These are phyloP conservation scores for Myriosclerotinia duriaeana DNA, from an alignment of 2,329 filamentous ascomycete species.

Conservation along the genomic window DNA sequence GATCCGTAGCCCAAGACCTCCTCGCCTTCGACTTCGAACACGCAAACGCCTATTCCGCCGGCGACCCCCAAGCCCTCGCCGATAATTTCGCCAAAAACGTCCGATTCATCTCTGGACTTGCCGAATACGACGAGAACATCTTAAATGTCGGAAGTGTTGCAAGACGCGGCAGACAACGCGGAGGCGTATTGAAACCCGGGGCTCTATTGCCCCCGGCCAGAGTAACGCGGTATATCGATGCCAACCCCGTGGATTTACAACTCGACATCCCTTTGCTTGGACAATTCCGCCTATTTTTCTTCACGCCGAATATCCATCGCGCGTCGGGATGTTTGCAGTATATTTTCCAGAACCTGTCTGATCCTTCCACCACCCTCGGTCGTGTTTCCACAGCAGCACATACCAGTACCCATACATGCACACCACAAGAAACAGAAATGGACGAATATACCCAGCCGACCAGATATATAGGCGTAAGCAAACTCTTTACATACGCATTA, in stretches of 20 bases:
- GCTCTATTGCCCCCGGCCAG: slow-evolving; percentile 59
- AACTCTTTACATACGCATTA: slow-evolving; percentile 67
- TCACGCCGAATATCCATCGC: slow-evolving; percentile 61
- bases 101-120: slow-evolving; percentile 71
- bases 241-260: slow-evolving; percentile 75
- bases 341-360: slow-evolving; percentile 56
- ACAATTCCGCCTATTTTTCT: slow-evolving; percentile 74
- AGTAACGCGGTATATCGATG: slow-evolving; percentile 72
- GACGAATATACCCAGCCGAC: slow-evolving; percentile 67
- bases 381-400: slow-evolving; percentile 59
- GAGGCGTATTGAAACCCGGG: slow-evolving; percentile 44
- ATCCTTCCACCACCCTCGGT: slow-evolving; percentile 55
- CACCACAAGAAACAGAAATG: slow-evolving; percentile 58
- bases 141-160: slow-evolving; percentile 56
- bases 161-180: slow-evolving; percentile 43
- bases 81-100: slow-evolving; percentile 70
- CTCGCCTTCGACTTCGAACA: slow-evolving; percentile 63
- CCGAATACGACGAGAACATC: slow-evolving; percentile 62
- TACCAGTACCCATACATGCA: slow-evolving; percentile 50
- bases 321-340: slow-evolving; percentile 58
- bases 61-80: slow-evolving; percentile 62
- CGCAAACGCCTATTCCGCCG: slow-evolving; percentile 58
- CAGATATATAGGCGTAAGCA: slow-evolving; percentile 66
- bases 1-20: slow-evolving; percentile 61
- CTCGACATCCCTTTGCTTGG: slow-evolving; percentile 75